Conservation (phyloP, 768 basidiomycete species). For the Podaxis mareebaensis region DNA sequence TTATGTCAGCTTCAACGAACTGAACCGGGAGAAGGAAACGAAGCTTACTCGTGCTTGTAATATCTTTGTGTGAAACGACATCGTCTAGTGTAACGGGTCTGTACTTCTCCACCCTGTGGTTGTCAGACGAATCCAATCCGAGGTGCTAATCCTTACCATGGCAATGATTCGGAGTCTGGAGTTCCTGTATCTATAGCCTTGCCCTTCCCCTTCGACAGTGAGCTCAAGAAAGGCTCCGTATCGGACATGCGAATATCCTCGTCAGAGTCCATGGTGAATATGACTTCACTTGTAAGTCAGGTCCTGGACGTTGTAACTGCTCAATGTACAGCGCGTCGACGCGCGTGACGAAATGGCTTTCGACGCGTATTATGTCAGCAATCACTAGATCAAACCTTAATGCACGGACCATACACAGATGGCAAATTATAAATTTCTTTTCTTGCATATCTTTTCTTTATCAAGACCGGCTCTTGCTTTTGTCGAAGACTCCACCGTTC, state of each 20-base stretch:
- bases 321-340: conserved; percentile 17
- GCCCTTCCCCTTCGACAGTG: conserved; percentile 66
- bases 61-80: conserved; percentile 96
- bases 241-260: conserved; percentile 56
- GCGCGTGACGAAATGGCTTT: conserved; percentile 22
- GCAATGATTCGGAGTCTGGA: conserved; percentile 67
- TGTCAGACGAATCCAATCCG: conserved; percentile 14
- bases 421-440: conserved; percentile 29
- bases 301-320: background rate
- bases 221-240: conserved; percentile 33
- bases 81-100: conserved; percentile 88
- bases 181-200: conserved; percentile 51
- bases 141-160: conserved; percentile 61
- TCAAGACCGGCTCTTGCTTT: conserved; percentile 61
- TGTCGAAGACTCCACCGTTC: conserved; percentile 93
- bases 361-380: conserved; percentile 19
- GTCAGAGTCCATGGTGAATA: conserved; percentile 55
- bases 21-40: background rate
- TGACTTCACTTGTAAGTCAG: background rate
- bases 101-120: conserved; percentile 94
- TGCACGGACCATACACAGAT: conserved; percentile 47
- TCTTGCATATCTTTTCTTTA: conserved; percentile 23
- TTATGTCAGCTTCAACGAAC: conserved; percentile 15
- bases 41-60: conserved; percentile 85
- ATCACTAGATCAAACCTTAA: conserved; percentile 31